Percentiles rank a stretch among this genome's conserved stretches.
Conservation (phyloP, 495 filamentous ascomycete species). For the Hypoxylon perforatum region DNA sequence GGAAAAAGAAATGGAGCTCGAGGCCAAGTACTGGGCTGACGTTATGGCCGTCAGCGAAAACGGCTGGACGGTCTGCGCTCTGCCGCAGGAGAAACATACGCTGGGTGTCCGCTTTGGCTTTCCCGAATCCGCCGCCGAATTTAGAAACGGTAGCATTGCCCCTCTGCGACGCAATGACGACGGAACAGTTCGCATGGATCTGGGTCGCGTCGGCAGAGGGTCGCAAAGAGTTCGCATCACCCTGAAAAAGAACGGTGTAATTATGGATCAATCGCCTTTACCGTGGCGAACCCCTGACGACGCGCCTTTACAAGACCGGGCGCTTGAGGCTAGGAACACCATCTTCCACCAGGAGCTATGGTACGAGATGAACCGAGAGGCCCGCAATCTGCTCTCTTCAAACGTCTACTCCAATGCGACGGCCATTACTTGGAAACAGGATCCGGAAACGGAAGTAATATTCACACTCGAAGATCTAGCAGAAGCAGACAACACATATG, state of each 20-base stretch:
- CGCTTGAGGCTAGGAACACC: slow-evolving; percentile 85
- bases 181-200: slow-evolving; percentile 79
- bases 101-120: slow-evolving; percentile 92
- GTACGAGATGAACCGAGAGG: slow-evolving; percentile 87
- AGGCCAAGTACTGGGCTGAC: slow-evolving; percentile 90
- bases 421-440: slow-evolving; percentile 66
- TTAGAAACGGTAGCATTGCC: slow-evolving; percentile 81
- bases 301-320: slow-evolving; percentile 66
- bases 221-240: slow-evolving; percentile 74
- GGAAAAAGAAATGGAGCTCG: slow-evolving; percentile 77
- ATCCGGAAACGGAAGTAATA: slow-evolving; percentile 63
- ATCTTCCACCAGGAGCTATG: slow-evolving; percentile 94
- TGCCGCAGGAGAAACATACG: slow-evolving; percentile 77
- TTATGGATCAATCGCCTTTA: slow-evolving; percentile 65
- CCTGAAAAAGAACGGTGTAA: slow-evolving; percentile 53
- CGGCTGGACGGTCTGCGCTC: slow-evolving; percentile 82
- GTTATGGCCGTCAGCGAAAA: slow-evolving; percentile 80
- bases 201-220: slow-evolving; percentile 66
- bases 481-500: slow-evolving; percentile 50
- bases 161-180: slow-evolving; percentile 78
- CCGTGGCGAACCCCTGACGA: slow-evolving; percentile 52
- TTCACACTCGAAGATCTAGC: slow-evolving; percentile 75
- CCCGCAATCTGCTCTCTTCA: slow-evolving; percentile 71
- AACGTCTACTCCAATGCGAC: slow-evolving; percentile 71
- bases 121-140: slow-evolving; percentile 79